Percentiles rank a stretch among this genome's conserved stretches.
These are phyloP conservation scores for Lodderomyces parapsilosis DNA, from an alignment of 1,139 yeast species.

Conservation along the genomic window DNA sequence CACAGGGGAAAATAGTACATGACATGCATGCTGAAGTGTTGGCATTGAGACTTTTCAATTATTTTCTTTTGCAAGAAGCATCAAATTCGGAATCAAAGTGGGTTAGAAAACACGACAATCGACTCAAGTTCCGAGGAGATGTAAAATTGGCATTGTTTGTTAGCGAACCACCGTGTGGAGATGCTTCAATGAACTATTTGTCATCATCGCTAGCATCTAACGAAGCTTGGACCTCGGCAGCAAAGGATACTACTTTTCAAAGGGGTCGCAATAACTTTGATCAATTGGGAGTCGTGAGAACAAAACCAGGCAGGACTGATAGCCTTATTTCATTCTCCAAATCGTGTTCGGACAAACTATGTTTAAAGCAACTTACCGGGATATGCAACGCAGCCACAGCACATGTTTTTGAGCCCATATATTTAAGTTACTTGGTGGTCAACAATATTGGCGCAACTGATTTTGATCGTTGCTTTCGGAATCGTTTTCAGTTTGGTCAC, in stretches of 20 bases:
- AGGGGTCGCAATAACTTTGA: conserved; percentile 70
- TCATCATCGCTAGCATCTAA: conserved; percentile 17
- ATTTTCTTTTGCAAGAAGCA: conserved; percentile 33
- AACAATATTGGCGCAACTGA: conserved; percentile 29
- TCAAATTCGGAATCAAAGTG: conserved; percentile 6
- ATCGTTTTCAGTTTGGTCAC: conserved; percentile 25
- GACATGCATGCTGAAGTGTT: conserved; percentile 90
- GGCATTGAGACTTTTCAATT: conserved; percentile 66
- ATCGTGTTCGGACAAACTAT: conserved; percentile 84
- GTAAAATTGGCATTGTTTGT: conserved; percentile 58
- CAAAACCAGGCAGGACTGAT: conserved; percentile 89
- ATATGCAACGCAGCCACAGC: conserved; percentile 52
- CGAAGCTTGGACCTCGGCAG: conserved; percentile 19
- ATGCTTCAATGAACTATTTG: conserved; percentile 58
- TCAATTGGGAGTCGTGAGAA: conserved; percentile 65
- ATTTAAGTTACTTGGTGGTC: conserved; percentile 54
- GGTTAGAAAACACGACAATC: conserved; percentile 6
- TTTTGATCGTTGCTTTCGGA: conserved; percentile 52
- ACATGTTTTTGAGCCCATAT: conserved; percentile 37
- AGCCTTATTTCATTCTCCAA: conserved; percentile 70
- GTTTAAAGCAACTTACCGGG: conserved; percentile 63
- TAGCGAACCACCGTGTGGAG: conserved; percentile 92
- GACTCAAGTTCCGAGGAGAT: conserved; percentile 29
- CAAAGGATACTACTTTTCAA: not conserved
- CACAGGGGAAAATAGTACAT: conserved; percentile 66